Evolutionary conservation across 371 early-diverging fungal species (phyloP), one percentile per base, ranked within the genome.

Genomic region (Haplosporangium sp.): DNA sequence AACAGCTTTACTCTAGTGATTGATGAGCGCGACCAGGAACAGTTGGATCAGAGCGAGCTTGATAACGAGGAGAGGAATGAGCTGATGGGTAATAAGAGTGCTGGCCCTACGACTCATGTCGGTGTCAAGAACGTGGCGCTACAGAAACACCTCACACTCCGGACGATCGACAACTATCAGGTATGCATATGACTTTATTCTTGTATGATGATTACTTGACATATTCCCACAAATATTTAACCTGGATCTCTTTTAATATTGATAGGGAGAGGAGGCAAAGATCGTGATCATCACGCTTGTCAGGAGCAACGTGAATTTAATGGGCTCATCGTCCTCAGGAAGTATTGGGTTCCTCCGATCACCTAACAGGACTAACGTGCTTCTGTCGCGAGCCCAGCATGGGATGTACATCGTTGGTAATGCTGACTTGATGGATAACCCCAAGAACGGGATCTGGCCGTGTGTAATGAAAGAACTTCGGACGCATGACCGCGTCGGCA

Each of bases 271-370:
- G 18, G 82, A 82, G n/a, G 74, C 81, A 1, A 74, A 80, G 47
- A 81, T 84, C 9, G 66, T 84, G 11, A 82, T 85, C 41, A 79
- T 85, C n/a, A 72, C 93, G 0, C 80, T 92, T 18, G 93, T 92
- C 7, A 84, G 94, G 18, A 90, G 88, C 38, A 87, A 89, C 52
- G 59, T 74, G 0, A 68, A 13, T n/a, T n/a, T n/a, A n/a, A n/a
- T n/a, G n/a, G 55, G 55, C 1, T 13, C 20, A 8, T 42, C 29
- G 8, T 53, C 41, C 23, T 63, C 65, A n/a, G 81, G 83, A 0
- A 72, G 81, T 6, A 93, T 93, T 72, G 96, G 96, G 14, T 95
- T 95, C 81, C 81, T 94, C 46, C 90, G 88, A 65, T 89, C 91
- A 5, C 83, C 82, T 4, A 91, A 94, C 73, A 89, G 96, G 63